phyloP scores from a whole-genome alignment of 768 basidiomycete genomes.

The Lentinus brumalis region DNA sequence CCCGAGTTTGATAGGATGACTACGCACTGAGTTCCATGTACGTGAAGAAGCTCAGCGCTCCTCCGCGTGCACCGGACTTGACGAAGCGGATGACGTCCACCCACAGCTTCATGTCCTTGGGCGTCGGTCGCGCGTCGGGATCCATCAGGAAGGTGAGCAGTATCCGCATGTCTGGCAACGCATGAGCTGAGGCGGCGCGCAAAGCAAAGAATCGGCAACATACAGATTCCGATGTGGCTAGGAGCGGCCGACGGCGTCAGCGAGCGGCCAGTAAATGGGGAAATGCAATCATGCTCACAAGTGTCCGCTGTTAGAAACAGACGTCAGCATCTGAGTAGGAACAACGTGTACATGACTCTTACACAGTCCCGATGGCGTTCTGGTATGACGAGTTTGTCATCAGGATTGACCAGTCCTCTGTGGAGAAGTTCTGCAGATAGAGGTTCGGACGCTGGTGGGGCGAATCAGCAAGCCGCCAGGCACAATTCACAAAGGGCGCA shows the following conservation, averaged over 20 bases:
- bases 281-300: constrained; percentile 35
- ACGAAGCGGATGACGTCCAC: constrained; percentile 54
- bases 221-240: constrained; percentile 59
- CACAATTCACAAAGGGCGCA: constrained; percentile 14
- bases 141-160: constrained; percentile 52
- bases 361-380: constrained; percentile 48
- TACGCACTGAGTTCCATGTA: constrained; percentile 55
- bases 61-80: constrained; percentile 49
- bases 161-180: constrained; percentile 47
- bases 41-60: constrained; percentile 57
- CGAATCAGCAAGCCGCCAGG: background rate
- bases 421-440: constrained; percentile 57
- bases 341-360: constrained; percentile 17
- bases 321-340: background rate
- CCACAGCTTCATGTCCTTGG: constrained; percentile 58
- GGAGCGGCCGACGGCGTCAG: background rate
- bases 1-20: no score
- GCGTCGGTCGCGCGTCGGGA: constrained; percentile 42
- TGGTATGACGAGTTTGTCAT: constrained; percentile 53
- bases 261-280: no score
- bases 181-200: no score
- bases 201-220: constrained; percentile 12
- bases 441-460: constrained; percentile 44
- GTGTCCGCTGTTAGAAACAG: constrained; percentile 35
- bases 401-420: constrained; percentile 54